phyloP scores from a whole-genome alignment of 495 filamentous ascomycete species.

The Penicillium angulare region DNA sequence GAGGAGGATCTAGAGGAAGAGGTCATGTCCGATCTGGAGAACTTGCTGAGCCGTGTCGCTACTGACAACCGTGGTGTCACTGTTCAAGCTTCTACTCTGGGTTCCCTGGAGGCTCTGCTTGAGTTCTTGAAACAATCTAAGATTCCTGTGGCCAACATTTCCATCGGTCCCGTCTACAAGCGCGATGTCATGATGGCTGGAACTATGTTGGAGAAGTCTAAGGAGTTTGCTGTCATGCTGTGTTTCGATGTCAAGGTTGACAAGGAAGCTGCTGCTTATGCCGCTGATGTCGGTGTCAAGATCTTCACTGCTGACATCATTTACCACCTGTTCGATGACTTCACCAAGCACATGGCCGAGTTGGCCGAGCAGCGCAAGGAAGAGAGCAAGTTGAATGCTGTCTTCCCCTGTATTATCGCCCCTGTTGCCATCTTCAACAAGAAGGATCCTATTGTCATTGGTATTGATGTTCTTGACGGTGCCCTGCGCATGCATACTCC shows the following conservation, averaged over 20 bases:
- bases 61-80: constrained; percentile 90
- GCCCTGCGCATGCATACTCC: constrained; percentile 82
- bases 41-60: constrained; percentile 83
- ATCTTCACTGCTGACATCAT: constrained; percentile 99
- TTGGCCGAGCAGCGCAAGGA: constrained; percentile 90
- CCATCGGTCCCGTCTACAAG: constrained; percentile 97
- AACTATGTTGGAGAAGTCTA: constrained; percentile 94
- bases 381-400: constrained; percentile 88
- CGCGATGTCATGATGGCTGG: constrained; percentile 96
- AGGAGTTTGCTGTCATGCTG: constrained; percentile 97
- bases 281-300: constrained; percentile 93
- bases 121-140: constrained; percentile 94
- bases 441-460: constrained; percentile 91
- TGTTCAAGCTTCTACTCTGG: constrained; percentile 96
- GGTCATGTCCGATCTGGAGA: constrained; percentile 92
- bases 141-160: constrained; percentile 96
- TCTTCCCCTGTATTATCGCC: constrained; percentile 91
- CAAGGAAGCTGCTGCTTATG: constrained; percentile 89
- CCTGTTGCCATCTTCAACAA: constrained; percentile 98
- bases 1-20: constrained; percentile 96
- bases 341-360: constrained; percentile 88
- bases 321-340: constrained; percentile 96
- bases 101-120: constrained; percentile 92
- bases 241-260: constrained; percentile 99
- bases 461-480: constrained; percentile 92